phyloP scores from a whole-genome alignment of 345 rosid species.

The Camelina hispida region DNA sequence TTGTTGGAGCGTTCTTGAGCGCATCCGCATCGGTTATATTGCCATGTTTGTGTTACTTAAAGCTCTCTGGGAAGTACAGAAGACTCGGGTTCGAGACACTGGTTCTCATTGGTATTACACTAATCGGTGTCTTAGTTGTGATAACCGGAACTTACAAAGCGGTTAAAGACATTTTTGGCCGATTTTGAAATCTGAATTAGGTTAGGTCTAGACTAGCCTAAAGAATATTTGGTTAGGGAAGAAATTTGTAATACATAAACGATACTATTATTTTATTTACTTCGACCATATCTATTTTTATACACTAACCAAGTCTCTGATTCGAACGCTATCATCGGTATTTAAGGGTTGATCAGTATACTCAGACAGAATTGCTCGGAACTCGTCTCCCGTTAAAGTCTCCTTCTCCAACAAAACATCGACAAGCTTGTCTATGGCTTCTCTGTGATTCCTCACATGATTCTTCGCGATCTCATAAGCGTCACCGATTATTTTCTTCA shows the following conservation, averaged over 20 bases:
- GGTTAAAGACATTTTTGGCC: slow-evolving; percentile 46
- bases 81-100: slow-evolving; percentile 46
- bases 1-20: slow-evolving; percentile 70
- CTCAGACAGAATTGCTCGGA: slow-evolving; percentile 64
- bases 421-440: slow-evolving; percentile 74
- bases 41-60: slow-evolving; percentile 62
- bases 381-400: slow-evolving; percentile 68
- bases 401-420: slow-evolving; percentile 77
- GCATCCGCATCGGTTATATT: slow-evolving; percentile 54
- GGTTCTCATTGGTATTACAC: slow-evolving; percentile 37
- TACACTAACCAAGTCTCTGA: slow-evolving; percentile 48
- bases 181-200: slow-evolving; percentile 22
- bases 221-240: slow-evolving; percentile 1
- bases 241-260: slow-evolving; percentile 9
- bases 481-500: slow-evolving; percentile 48
- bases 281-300: too few relatives aligned
- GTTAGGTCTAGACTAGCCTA: background rate
- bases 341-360: slow-evolving; percentile 42
- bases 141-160: slow-evolving; percentile 62
- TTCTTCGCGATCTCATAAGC: slow-evolving; percentile 67
- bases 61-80: slow-evolving; percentile 51
- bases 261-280: background rate
- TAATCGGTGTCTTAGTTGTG: slow-evolving; percentile 46
- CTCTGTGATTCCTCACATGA: slow-evolving; percentile 61
- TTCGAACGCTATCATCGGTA: slow-evolving; percentile 36